These are phyloP conservation scores for Calendula officinalis DNA, from an alignment of 129 eudicot species.

Conservation along the genomic window DNA sequence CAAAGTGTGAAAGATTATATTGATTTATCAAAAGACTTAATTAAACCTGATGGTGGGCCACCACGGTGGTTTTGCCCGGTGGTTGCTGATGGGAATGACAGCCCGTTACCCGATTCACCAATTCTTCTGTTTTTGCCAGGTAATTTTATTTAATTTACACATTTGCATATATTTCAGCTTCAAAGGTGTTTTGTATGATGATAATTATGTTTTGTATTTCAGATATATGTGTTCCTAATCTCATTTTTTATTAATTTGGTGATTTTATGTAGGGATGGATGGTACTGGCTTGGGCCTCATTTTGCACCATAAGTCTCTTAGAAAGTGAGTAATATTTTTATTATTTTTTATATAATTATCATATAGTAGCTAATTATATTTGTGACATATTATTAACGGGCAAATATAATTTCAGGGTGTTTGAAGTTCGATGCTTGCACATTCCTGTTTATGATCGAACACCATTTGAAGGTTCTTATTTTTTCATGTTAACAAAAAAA, in stretches of 20 bases:
- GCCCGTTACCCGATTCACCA: conserved; percentile 61
- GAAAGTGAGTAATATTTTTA: conserved; percentile 54
- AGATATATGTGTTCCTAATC: conserved; percentile 8
- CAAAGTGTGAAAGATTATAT: conserved; percentile 79
- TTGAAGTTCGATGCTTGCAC: conserved; percentile 85
- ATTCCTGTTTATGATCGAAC: conserved; percentile 86
- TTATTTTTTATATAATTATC: not conserved
- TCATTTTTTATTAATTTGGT: conserved; percentile 20
- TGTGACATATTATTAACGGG: conserved; percentile 11
- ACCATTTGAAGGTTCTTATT: conserved; percentile 64
- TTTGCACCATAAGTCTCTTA: conserved; percentile 84
- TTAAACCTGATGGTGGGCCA: conserved; percentile 86
- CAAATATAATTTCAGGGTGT: conserved; percentile 55
- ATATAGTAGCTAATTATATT: conserved; percentile 3
- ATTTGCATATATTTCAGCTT: too few species aligned
- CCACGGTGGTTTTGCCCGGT: conserved; percentile 92
- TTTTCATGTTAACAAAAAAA: conserved; percentile 10
- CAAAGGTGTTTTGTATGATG: not conserved
- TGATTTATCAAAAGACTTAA: conserved; percentile 58
- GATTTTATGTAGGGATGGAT: conserved; percentile 72
- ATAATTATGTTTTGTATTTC: conserved; percentile 6
- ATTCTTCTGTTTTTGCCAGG: conserved; percentile 92
- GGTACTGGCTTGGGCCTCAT: conserved; percentile 92
- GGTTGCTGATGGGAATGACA: conserved; percentile 44
- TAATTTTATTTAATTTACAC: conserved; percentile 19